phyloP scores from a whole-genome alignment of 129 eudicot genomes.

The Heracleum sosnowskyi region DNA sequence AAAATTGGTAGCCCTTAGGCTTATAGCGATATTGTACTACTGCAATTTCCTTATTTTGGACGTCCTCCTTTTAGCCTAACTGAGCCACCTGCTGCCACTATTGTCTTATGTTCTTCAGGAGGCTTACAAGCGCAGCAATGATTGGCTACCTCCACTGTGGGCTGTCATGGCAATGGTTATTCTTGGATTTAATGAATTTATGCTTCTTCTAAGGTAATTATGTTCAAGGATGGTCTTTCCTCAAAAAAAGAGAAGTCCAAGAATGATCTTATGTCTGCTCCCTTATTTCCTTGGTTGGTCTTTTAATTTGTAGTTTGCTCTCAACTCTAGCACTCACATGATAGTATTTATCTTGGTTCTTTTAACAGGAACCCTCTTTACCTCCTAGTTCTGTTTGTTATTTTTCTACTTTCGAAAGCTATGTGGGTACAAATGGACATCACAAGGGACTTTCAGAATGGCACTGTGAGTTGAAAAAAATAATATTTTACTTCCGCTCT shows the following conservation, averaged over 20 bases:
- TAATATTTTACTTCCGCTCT: not conserved
- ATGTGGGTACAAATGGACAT: constrained; percentile 71
- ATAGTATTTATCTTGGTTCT: constrained; percentile 8
- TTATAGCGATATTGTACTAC: not conserved
- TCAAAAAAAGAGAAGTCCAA: too few species aligned
- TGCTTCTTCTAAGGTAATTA: constrained; percentile 70
- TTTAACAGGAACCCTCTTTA: constrained; percentile 73
- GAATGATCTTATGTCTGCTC: not conserved
- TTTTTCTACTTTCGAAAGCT: constrained; percentile 55
- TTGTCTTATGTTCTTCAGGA: constrained; percentile 31
- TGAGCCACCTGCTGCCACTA: not conserved
- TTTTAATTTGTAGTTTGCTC: not conserved
- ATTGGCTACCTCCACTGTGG: constrained; percentile 93
- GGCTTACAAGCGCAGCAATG: constrained; percentile 58
- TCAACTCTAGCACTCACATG: constrained; percentile 7
- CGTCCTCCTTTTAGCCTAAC: not conserved
- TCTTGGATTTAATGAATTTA: constrained; percentile 72
- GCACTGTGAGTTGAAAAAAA: constrained; percentile 47
- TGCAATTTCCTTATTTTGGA: not conserved
- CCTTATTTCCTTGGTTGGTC: not conserved
- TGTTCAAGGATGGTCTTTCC: not conserved
- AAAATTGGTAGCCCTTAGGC: not conserved
- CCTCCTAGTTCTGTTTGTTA: constrained; percentile 45
- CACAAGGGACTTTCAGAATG: constrained; percentile 39
- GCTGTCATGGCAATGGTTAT: constrained; percentile 65